Conservation (phyloP, 2,329 filamentous ascomycete genomes). For the Penicillium sp. region DNA sequence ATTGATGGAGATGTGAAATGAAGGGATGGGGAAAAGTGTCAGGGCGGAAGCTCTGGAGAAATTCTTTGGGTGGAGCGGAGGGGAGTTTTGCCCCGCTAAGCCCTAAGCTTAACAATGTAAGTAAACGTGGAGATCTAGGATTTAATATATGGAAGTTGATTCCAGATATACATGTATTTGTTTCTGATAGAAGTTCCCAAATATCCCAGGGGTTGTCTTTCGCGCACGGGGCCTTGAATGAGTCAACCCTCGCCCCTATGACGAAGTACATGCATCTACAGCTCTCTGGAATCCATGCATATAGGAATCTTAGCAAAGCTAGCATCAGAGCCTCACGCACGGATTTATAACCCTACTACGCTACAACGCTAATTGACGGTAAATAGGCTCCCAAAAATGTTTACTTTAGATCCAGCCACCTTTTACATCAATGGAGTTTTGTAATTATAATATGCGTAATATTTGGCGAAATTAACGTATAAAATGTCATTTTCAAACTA, state of each 20-base stretch:
- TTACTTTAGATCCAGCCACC: no score
- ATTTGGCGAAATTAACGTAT: no score
- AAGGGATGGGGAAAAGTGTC: slow-evolving; percentile 22
- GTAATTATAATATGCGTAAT: no score
- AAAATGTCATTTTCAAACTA: no score
- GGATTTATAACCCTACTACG: not conserved
- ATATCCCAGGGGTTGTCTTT: not conserved
- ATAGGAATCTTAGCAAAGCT: not conserved
- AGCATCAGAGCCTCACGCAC: not conserved
- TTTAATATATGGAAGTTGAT: not conserved
- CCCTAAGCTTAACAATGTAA: slow-evolving; percentile 20
- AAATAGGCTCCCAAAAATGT: no score
- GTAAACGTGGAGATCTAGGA: slow-evolving; percentile 2
- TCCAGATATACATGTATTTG: no score
- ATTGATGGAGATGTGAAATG: slow-evolving; percentile 16
- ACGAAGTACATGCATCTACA: not conserved
- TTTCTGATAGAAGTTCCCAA: not conserved
- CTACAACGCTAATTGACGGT: no score
- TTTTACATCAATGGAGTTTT: no score
- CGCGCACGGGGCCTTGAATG: slow-evolving; percentile 5
- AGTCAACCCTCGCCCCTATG: slow-evolving; percentile 9
- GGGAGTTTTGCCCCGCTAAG: slow-evolving; percentile 26
- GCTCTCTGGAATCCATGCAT: not conserved
- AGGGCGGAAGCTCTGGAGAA: slow-evolving; percentile 29
- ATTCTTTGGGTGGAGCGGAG: slow-evolving; percentile 29